Base-by-base conservation (phyloP, 805 yeast species). In the Pichia deserticola region DNA sequence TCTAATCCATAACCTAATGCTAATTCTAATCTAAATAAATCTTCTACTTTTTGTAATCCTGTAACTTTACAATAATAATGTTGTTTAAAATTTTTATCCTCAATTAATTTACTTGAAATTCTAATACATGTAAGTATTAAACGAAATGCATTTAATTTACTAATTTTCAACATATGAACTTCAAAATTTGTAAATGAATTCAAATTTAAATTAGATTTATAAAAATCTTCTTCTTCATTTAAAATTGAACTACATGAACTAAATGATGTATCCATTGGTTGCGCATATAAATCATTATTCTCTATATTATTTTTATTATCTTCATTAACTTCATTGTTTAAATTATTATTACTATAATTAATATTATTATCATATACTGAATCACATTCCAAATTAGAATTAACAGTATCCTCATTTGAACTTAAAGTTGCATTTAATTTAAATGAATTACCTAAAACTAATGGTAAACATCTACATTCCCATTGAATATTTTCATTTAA, bases 51-150 rank as follows among this genome's bases (percentile, higher is more conserved):
- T 40, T 64, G 68, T n/a, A 74, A 63, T 2, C 78, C 78, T 5
- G 71, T 69, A n/a, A 74, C 69, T 36, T 68, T 68, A 40, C 77
- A 74, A 52, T 69, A 74, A 42, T 67, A 66, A 33, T 57, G 58
- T 46, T 72, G 77, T 44, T 67, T 69, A 55, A 65, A 74, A 56
- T 73, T 70, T 41, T 73, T 66, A 54, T 74, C 78, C 53, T 74
- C 78, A 29, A 73, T 60, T 36, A 68, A 59, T 52, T 74, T 74
- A 28, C 66, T 63, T 38, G 75, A 64, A 28, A 74, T 60, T 39
- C 78, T 57, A 13, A 73, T 51, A 36, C 64, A 60, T 3, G 76
- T 68, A 50, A 73, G 59, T 8, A 72, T 55, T 42, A 74, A 56
- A 35, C 78, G 54, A 51, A 71, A 70, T 6, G 67, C 70, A 50